These are phyloP conservation scores for Phialophora chinensis DNA, from an alignment of 2,329 filamentous ascomycete genomes.

Conservation along the genomic window DNA sequence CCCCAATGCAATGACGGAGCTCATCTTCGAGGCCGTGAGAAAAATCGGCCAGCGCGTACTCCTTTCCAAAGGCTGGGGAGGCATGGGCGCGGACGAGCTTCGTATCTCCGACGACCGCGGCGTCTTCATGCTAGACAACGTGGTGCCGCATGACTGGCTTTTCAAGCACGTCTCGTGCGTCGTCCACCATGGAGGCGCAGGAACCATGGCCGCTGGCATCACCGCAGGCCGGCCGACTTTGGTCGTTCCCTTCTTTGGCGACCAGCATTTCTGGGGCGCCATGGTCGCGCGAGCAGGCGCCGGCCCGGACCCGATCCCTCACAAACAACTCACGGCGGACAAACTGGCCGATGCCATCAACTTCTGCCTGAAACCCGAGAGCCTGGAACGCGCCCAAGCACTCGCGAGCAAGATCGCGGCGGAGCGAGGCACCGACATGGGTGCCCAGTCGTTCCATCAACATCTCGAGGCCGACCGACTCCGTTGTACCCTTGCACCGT, in stretches of 20 bases:
- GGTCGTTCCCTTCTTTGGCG: constrained; percentile 84
- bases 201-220: constrained; percentile 86
- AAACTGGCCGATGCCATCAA: constrained; percentile 69
- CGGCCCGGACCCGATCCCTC: constrained; percentile 71
- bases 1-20: constrained; percentile 69
- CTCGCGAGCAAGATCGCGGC: constrained; percentile 57
- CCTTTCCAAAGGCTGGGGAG: constrained; percentile 87
- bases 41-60: constrained; percentile 72
- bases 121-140: constrained; percentile 82
- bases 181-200: constrained; percentile 85
- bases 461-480: constrained; percentile 69
- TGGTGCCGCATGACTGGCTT: constrained; percentile 85
- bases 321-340: constrained; percentile 69
- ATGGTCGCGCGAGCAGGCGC: constrained; percentile 76
- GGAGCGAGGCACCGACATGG: constrained; percentile 67
- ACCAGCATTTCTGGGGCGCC: constrained; percentile 81
- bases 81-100: constrained; percentile 73
- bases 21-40: constrained; percentile 72
- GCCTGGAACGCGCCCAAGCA: constrained; percentile 56
- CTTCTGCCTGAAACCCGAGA: constrained; percentile 64
- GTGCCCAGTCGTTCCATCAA: constrained; percentile 71
- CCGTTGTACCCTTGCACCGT: constrained; percentile 71
- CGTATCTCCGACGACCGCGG: constrained; percentile 66
- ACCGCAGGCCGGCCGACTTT: constrained; percentile 80
- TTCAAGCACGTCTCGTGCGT: constrained; percentile 81